Evolutionary conservation across 176 grass and related monocot genomes (phyloP).

Genomic region (Pontederia crassipes): DNA sequence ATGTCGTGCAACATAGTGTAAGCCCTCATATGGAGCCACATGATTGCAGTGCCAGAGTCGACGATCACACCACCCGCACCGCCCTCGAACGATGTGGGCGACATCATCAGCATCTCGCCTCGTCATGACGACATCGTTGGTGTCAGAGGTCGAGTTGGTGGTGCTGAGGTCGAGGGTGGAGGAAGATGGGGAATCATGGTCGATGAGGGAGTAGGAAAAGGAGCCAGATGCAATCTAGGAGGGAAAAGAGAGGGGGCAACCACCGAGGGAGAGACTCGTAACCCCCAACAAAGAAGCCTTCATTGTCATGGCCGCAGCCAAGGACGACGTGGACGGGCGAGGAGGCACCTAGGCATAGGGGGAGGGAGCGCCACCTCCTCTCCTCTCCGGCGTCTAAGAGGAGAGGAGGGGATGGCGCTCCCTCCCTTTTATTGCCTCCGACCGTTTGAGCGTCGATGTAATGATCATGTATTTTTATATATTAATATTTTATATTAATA

Average conservation of each 20-base stretch:
- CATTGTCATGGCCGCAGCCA: constrained; percentile 91
- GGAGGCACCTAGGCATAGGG: too few species aligned
- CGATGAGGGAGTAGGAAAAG: constrained; percentile 96
- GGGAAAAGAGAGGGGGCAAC: constrained; percentile 40
- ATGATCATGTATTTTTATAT: too few species aligned
- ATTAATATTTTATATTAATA: too few species aligned
- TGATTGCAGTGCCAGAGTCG: constrained; percentile 76
- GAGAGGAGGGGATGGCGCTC: too few species aligned
- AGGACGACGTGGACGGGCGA: constrained; percentile 44
- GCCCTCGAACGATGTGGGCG: constrained; percentile 17
- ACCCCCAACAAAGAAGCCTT: constrained; percentile 88
- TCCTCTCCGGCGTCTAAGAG: too few species aligned
- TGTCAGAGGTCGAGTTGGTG: constrained; percentile 20
- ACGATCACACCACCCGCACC: constrained; percentile 73
- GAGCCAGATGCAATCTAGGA: constrained; percentile 45
- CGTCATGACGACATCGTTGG: constrained; percentile 18
- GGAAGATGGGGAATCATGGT: constrained; percentile 63
- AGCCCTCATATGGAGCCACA: constrained; percentile 31
- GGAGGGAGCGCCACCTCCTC: too few species aligned
- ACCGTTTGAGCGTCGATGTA: too few species aligned
- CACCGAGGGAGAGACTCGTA: constrained; percentile 45
- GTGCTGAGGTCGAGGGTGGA: constrained; percentile 61
- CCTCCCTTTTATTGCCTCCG: too few species aligned
- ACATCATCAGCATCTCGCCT: constrained; percentile 41
- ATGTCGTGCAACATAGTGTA: constrained; percentile 52